Evolutionary conservation across 1,284 basidiomycete genomes (phyloP), one percentile per base, ranked within the genome.

Genomic region (Boletellus dicymbophilus): DNA sequence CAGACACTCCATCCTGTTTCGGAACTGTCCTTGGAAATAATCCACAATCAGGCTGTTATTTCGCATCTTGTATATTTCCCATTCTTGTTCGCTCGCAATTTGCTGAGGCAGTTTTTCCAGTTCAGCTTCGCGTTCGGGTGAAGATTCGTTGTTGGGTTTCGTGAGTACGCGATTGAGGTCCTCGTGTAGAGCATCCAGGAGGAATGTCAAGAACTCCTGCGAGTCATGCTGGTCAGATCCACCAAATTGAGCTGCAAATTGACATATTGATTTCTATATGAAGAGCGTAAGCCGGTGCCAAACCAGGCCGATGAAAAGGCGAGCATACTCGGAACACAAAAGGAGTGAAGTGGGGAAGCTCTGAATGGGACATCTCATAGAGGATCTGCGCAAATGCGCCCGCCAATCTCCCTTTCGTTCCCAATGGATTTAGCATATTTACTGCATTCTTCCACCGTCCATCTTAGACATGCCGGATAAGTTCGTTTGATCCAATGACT

Each of bases 11-110:
- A 99, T 72, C 49, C 88, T 81, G 72, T 92, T 98, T 56, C 93
- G 77, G 68, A 98, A 98, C 71, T 98, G 96, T 5, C 96, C 97
- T 72, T 98, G 96, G 77, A 99, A 98, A 65, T 91, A 90, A 70
- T 98, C 95, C 40, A 98, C 97, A 49, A 99, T 90, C 50, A 98
- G 76, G 60, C 90, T 94, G 67, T 99, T 93, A 67, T 98, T 95
- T 48, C 93, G 81, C 74, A 83, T 83, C 68, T 86, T 85, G 78
- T 98, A 98, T 38, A 90, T 82, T 59, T 84, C 80, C 97, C 96
- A 99, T 68, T 98, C 95, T 63, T 89, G 84, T 58, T 95, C 91
- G 60, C 88, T 88, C n/a, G 94, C 95, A 56, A 96, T 80, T 65
- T 95, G 92, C 23, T 87, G 83, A 15, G 95, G 90, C 28, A 98